Base-by-base conservation (phyloP, 2,329 filamentous ascomycete species). In the Epicoccum sorghinum region DNA sequence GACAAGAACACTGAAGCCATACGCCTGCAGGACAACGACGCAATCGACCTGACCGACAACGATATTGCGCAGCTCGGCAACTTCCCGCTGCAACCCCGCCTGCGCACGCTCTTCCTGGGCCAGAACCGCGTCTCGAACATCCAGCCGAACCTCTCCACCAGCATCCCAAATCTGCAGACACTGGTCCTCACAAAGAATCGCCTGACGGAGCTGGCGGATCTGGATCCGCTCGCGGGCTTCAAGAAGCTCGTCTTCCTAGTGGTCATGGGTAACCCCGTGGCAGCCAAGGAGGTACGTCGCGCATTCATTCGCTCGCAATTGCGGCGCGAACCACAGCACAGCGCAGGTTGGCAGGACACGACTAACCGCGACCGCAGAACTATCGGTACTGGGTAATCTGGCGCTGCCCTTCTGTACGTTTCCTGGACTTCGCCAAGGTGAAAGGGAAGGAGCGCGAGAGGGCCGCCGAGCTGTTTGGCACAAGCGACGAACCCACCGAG, bases 31-130 rank as follows among this genome's bases (percentile, higher is more conserved):
- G 91, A 93, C 68, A 92, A 96, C 84, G 95, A 98, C 81, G 88
- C 91, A 63, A 96, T 99, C 82, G 95, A 99, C 80, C 88, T 99
- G 70, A 98, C 95, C 77, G 95, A 99, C 82, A 99, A 99, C 77
- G 93, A 97, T 77, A 93, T 99, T 70, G 86, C 90, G 66, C 82
- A 89, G 44, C 85, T 99, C 60, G 89, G 88, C 62, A 97, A 97
- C 79, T 96, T 99, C 75, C 95, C 95, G 3, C 86, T 96, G 45
- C 93, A 90, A 51, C 93, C 91, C 40, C 89, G 95, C 65, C 82
- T 98, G 68, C 89, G 86, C 66, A 96, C 91, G 18, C 85, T 99
- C 37, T 86, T 99, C 42, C 85, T 96, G 49, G 92, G 92, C 48
- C 88, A 92, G 61, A 99, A 99, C 78, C 89, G 95, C 65, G 83